Percentiles rank a stretch among this genome's conserved stretches.
Evolutionary conservation across 257 asterid genomes (phyloP).

Genomic region (Leonotis leonurus): DNA sequence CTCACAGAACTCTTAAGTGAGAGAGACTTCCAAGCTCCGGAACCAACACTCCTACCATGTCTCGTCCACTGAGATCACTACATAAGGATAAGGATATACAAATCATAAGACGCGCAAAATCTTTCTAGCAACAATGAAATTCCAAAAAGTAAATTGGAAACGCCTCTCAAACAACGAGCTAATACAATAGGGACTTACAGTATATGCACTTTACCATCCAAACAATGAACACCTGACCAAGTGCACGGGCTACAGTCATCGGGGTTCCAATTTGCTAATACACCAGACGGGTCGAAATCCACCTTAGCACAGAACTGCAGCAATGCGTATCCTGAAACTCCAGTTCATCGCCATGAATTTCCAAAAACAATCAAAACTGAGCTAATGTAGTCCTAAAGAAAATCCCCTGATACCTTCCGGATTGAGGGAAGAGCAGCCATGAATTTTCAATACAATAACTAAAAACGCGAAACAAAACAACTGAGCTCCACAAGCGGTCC

Average conservation of each 20-base stretch:
- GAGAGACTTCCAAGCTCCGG: slow-evolving; percentile 73
- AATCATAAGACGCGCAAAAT: background rate
- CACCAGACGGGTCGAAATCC: slow-evolving; percentile 55
- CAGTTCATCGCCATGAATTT: background rate
- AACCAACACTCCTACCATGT: slow-evolving; percentile 56
- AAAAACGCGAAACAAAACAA: slow-evolving; percentile 35
- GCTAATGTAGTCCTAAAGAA: background rate
- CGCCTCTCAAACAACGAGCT: too few relatives aligned
- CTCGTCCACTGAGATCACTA: slow-evolving; percentile 66
- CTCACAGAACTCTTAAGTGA: slow-evolving; percentile 63
- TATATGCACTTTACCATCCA: slow-evolving; percentile 51
- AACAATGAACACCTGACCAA: slow-evolving; percentile 86
- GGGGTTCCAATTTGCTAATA: slow-evolving; percentile 59
- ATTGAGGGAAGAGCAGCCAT: slow-evolving; percentile 45
- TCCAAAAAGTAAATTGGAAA: background rate
- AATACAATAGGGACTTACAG: slow-evolving; percentile 52
- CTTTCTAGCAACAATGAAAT: background rate
- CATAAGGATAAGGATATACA: slow-evolving; percentile 4
- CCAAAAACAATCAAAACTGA: background rate
- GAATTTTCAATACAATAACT: slow-evolving; percentile 36
- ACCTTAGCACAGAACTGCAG: slow-evolving; percentile 55
- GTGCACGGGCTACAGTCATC: slow-evolving; percentile 55
- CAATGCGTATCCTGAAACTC: slow-evolving; percentile 57
- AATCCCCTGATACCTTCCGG: slow-evolving; percentile 52
- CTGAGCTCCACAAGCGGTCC: slow-evolving; percentile 45